Conservation (phyloP, 2,329 filamentous ascomycete species). For the Metarhizium rileyi region DNA sequence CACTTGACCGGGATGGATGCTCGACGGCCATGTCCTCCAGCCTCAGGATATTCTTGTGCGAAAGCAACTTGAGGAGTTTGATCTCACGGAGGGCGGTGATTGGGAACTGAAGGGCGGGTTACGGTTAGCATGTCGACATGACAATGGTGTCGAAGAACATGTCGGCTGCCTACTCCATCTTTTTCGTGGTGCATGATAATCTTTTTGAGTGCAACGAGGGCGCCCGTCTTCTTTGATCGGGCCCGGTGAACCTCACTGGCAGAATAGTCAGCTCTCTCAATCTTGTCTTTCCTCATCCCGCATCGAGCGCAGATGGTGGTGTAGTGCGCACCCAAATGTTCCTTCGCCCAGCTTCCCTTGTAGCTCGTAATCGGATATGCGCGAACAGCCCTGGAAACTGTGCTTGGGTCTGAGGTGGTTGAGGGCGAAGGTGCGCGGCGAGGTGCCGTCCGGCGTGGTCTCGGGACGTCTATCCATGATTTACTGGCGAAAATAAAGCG, state of each 20-base stretch:
- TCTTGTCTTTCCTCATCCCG: too few species aligned
- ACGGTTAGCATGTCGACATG: slow-evolving; percentile 1
- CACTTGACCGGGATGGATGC: slow-evolving; percentile 52
- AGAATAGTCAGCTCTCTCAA: neutral
- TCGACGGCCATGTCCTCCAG: slow-evolving; percentile 97
- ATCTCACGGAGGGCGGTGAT: slow-evolving; percentile 96
- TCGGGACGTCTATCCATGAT: slow-evolving; percentile 23
- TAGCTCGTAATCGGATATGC: slow-evolving; percentile 70
- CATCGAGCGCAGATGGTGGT: neutral
- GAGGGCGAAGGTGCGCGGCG: slow-evolving; percentile 47
- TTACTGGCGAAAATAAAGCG: neutral
- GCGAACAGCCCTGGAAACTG: slow-evolving; percentile 76
- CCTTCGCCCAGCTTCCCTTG: slow-evolving; percentile 83
- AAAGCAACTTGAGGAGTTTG: slow-evolving; percentile 92
- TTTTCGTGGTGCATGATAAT: slow-evolving; percentile 99
- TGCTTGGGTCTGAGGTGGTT: slow-evolving; percentile 43
- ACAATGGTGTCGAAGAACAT: neutral
- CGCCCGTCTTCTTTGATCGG: slow-evolving; percentile 62
- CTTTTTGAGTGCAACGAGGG: slow-evolving; percentile 86
- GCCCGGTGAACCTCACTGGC: slow-evolving; percentile 82
- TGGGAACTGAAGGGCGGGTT: slow-evolving; percentile 55
- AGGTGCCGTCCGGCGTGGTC: slow-evolving; percentile 29
- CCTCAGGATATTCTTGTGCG: slow-evolving; percentile 76
- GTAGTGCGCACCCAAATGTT: slow-evolving; percentile 69
- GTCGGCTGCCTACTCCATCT: slow-evolving; percentile 58